These are phyloP conservation scores for Jacaranda mimosifolia DNA, from an alignment of 257 asterid genomes.

Conservation along the genomic window DNA sequence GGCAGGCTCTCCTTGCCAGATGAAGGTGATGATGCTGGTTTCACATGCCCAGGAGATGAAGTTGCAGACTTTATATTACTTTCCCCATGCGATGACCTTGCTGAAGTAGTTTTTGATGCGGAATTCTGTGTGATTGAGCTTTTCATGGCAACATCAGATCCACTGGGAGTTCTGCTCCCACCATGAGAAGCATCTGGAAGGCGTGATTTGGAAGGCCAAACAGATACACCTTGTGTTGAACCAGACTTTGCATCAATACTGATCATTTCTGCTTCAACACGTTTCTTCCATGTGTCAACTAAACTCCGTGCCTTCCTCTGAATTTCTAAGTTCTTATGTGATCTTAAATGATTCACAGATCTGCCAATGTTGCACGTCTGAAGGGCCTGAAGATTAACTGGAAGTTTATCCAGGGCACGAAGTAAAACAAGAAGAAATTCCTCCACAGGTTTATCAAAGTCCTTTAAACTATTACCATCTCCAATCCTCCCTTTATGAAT, in stretches of 20 bases:
- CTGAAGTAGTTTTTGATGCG: conserved; percentile 58
- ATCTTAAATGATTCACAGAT: conserved; percentile 89
- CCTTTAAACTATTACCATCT: conserved; percentile 53
- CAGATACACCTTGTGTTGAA: conserved; percentile 53
- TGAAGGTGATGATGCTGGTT: conserved; percentile 59
- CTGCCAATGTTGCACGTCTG: conserved; percentile 90
- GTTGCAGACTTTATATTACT: conserved; percentile 61
- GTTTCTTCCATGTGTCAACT: conserved; percentile 97
- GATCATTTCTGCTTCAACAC: conserved; percentile 95
- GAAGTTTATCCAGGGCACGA: conserved; percentile 91
- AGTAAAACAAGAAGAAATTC: conserved; percentile 86
- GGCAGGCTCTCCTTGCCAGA: conserved; percentile 69
- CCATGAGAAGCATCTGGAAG: conserved; percentile 71
- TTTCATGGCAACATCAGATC: conserved; percentile 68
- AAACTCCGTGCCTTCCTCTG: conserved; percentile 87
- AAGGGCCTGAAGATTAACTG: conserved; percentile 87
- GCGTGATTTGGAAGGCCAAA: conserved; percentile 80
- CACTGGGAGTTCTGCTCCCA: conserved; percentile 58
- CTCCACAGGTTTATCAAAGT: conserved; percentile 71
- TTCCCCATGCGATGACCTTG: conserved; percentile 72
- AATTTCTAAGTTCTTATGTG: conserved; percentile 81
- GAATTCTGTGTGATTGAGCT: conserved; percentile 64
- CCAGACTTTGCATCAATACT: conserved; percentile 69
- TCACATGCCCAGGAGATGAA: conserved; percentile 67
- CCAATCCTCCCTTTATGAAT: conserved; percentile 76